Evolutionary conservation across 345 rosid genomes (phyloP), one percentile per base, ranked within the genome.

Genomic region (Gossypium thurberi): DNA sequence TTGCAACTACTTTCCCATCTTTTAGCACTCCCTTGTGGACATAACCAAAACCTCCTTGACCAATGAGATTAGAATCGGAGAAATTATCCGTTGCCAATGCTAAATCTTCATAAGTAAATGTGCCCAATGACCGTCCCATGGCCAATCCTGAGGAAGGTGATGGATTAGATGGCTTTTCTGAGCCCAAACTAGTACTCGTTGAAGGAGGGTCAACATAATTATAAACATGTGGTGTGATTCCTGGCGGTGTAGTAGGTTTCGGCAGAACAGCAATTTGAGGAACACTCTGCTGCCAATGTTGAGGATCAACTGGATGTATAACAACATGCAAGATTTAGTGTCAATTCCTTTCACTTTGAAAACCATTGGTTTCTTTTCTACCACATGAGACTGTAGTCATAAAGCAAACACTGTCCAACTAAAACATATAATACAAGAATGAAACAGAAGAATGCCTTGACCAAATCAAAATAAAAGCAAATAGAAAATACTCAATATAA

Each of bases 31-130:
- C 97, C 77, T 71, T 89, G 56, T 89, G 90, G 53, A 87, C 94
- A 77, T 84, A 86, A 78, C 94, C 94, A 82, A 85, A 89, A 74
- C 97, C 97, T 69, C 97, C 94, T 83, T 87, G 89, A 63, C 97
- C 92, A 51, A 91, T 74, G 2, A 87, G 81, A 72, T 87, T 91
- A 40, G 53, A 61, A 33, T 75, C 69, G 4, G 89, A 84, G 83
- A 89, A 91, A 21, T 75, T 74, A 65, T 76, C 57, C 10, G 91
- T 87, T 70, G 97, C 97, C 42, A 43, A 68, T 67, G 82, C 82
- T 64, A 91, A 75, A 20, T 89, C 90, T 74, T 85, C 83, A 33
- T 86, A 91, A 0, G 83, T 71, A 60, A 85, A 87, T 57, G 81
- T 74, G 56, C 89, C 88, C 72, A 74, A 80, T 3, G 86, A 85